Evolutionary conservation across 495 filamentous ascomycete genomes (phyloP), one percentile per base, ranked within the genome.

Genomic region (Penicillium arizonense): DNA sequence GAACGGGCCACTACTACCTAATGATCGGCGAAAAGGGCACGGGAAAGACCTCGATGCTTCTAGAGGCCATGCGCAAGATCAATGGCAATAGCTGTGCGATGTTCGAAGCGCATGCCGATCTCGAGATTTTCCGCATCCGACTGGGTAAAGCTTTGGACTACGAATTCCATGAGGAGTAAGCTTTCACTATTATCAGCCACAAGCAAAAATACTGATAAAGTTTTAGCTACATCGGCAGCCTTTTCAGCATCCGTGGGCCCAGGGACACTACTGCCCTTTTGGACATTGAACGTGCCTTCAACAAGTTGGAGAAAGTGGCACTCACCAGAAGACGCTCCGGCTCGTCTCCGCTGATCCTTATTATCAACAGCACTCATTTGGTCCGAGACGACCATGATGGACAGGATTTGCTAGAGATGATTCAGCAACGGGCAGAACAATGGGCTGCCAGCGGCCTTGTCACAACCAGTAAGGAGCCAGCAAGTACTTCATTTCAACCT

Each of bases 1-100:
- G 78, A 7, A 67, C 68, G 2, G 94, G 94, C 9, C 90, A 92
- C 60, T 98, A 98, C 63, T 89, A 91, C 72, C 73, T 98, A 0
- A 76, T 98, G n/a, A 85, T 97, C 44, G 94, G 94, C 16, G 94
- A 98, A 62, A 96, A 97, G 71, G 94, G 94, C 13, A 95, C 90
- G 1, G 94, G 94, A 2, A 98, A 98, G 72, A 91, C 88, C 13
- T 91, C 88, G 37, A 97, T 98, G 94, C 72, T 98, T 8, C 78
- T 98, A 34, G 87, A 96, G 59, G 90, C 90, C 11, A 98, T 98
- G 90, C 83, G 85, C 35, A 91, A 93, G 68, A 83, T 92, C 37
- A 81, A 91, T 53, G 94, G 93, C 11, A 86, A 91, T 48, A 88
- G 89, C 13, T 84, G 88, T 47, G 86, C 90, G 50, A 93, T 97